A percentile compares a stretch with the other conserved stretches of the same genome.
Evolutionary conservation across 2,329 filamentous ascomycete species (phyloP).

Genomic region (Pyrenochaeta sp.): DNA sequence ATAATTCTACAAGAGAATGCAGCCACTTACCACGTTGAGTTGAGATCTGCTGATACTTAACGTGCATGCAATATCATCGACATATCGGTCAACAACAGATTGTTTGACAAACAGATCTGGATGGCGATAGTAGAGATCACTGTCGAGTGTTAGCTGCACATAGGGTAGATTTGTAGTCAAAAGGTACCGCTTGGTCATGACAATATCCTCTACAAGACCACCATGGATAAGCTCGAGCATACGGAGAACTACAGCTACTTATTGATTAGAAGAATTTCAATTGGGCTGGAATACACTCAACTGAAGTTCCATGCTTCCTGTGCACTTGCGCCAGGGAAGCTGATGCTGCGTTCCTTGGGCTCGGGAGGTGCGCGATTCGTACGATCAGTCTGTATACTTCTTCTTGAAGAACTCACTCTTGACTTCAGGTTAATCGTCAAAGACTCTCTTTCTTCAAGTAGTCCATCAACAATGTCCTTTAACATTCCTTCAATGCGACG

Average conservation of each 20-base stretch:
- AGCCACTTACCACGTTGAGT: conserved; percentile 73
- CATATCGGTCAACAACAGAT: conserved; percentile 70
- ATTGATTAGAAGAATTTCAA: conserved; percentile 11
- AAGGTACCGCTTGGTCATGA: conserved; percentile 64
- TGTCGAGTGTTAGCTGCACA: conserved; percentile 46
- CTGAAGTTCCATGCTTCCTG: conserved; percentile 67
- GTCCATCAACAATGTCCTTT: conserved; percentile 58
- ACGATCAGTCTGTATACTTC: conserved; percentile 12
- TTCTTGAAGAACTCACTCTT: conserved; percentile 31
- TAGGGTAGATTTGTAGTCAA: neutral
- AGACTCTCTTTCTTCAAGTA: conserved; percentile 57
- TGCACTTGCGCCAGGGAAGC: conserved; percentile 62
- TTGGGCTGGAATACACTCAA: conserved; percentile 31
- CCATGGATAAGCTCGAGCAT: conserved; percentile 64
- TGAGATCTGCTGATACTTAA: conserved; percentile 68
- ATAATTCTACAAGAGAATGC: conserved; percentile 21
- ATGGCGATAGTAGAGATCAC: conserved; percentile 82
- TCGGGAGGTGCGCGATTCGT: conserved; percentile 12
- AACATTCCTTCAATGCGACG: conserved; percentile 65
- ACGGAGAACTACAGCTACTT: conserved; percentile 63
- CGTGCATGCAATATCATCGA: conserved; percentile 77
- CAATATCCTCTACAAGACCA: conserved; percentile 55
- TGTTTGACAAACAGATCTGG: conserved; percentile 75
- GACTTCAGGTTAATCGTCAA: conserved; percentile 60
- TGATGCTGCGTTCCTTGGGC: conserved; percentile 38